Conservation (phyloP, 306 rosid genomes). For the Cucurbita moschata region DNA sequence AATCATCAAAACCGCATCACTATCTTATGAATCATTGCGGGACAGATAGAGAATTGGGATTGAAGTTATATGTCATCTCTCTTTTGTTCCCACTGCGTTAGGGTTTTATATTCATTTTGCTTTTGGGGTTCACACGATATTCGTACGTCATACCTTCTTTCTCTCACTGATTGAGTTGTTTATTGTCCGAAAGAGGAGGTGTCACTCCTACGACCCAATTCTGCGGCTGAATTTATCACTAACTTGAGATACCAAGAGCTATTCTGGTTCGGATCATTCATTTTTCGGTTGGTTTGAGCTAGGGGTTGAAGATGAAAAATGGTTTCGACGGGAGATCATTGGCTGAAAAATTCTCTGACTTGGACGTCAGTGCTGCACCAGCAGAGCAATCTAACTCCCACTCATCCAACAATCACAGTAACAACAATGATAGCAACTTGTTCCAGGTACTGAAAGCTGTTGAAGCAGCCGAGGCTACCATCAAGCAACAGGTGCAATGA, state of each 20-base stretch:
- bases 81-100: conserved; percentile 1
- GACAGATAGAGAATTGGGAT: conserved; percentile 4
- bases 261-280: not conserved
- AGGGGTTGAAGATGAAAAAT: conserved; percentile 55
- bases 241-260: not conserved
- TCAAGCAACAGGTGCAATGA: conserved; percentile 60
- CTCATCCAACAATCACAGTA: conserved; percentile 16
- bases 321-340: conserved; percentile 49
- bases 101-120: not conserved
- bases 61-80: not conserved
- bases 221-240: not conserved
- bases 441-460: conserved; percentile 85
- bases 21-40: not conserved
- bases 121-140: not conserved
- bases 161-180: not conserved
- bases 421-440: conserved; percentile 44
- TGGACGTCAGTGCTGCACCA: conserved; percentile 28
- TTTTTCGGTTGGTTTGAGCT: not conserved
- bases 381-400: conserved; percentile 7
- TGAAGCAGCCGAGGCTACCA: conserved; percentile 86
- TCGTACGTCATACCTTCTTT: not conserved
- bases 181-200: not conserved
- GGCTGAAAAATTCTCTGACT: conserved; percentile 53
- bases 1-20: not conserved
- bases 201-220: not conserved